Conservation (phyloP, 768 basidiomycete species). For the Trametes villosa region DNA sequence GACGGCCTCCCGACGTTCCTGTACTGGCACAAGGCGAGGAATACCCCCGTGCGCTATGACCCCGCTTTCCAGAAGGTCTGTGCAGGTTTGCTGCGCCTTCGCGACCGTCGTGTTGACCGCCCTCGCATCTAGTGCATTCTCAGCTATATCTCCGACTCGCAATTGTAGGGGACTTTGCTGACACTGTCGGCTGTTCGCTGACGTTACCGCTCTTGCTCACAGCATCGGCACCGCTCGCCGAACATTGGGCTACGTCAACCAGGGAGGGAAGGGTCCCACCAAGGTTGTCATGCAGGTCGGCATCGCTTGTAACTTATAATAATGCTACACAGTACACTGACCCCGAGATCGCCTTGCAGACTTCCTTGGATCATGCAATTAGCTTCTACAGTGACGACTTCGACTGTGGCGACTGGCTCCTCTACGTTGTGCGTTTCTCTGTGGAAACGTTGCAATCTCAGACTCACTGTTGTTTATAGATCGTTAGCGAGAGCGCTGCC, state of each 20-base stretch:
- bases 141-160: slow-evolving; percentile 76
- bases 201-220: slow-evolving; percentile 2
- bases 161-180: slow-evolving; percentile 78
- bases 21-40: slow-evolving; percentile 83
- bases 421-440: slow-evolving; percentile 64
- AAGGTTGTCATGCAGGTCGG: slow-evolving; percentile 70
- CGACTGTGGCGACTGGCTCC: slow-evolving; percentile 78
- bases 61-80: slow-evolving; percentile 76
- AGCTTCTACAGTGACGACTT: slow-evolving; percentile 80
- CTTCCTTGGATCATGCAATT: slow-evolving; percentile 78
- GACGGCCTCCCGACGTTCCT: slow-evolving; percentile 58
- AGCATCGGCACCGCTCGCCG: slow-evolving; percentile 62
- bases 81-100: neutral
- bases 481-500: slow-evolving; percentile 63
- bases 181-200: neutral
- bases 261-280: slow-evolving; percentile 30
- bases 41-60: slow-evolving; percentile 62
- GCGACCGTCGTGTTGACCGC: neutral
- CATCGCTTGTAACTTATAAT: no score
- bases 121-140: slow-evolving; percentile 65
- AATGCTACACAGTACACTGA: no score
- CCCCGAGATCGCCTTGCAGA: no score
- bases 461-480: slow-evolving; percentile 42
- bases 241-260: slow-evolving; percentile 50
- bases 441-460: no score